Conservation (phyloP, 1,284 basidiomycete species). For the Rugosomyces carneus region DNA sequence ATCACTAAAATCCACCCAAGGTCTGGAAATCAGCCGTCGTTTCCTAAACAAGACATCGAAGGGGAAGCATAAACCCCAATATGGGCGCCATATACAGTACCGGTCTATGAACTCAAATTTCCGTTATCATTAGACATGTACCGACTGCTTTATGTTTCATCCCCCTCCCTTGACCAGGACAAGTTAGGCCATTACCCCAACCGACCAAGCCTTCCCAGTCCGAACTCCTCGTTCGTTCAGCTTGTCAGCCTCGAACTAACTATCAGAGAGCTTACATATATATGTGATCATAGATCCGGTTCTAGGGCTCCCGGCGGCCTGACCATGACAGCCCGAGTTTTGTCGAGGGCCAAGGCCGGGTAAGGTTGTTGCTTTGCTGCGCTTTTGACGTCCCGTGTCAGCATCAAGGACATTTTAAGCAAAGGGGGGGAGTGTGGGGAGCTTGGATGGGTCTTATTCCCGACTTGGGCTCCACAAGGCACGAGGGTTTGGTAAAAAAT, state of each 20-base stretch:
- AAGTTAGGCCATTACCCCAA: neutral
- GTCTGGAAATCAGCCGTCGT: conserved; percentile 4
- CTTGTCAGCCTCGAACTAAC: neutral
- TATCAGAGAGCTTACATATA: neutral
- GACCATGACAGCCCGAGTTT: neutral
- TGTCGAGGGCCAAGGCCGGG: neutral
- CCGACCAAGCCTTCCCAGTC: neutral
- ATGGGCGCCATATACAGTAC: neutral
- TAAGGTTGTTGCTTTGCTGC: no score
- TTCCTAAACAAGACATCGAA: conserved; percentile 8
- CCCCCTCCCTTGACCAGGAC: neutral
- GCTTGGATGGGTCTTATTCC: neutral
- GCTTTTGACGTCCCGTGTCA: conserved; percentile 5
- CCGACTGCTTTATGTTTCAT: neutral
- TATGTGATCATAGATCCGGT: neutral
- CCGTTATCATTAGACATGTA: neutral
- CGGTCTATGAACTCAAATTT: neutral
- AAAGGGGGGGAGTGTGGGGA: neutral
- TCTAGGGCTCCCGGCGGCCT: conserved; percentile 1
- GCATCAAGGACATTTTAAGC: neutral
- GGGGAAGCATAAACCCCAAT: neutral
- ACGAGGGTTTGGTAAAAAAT: no score
- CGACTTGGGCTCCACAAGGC: conserved; percentile 3
- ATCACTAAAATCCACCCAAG: conserved; percentile 6
- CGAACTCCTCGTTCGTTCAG: neutral